A percentile compares a stretch with the other conserved stretches of the same genome.
phyloP scores from a whole-genome alignment of 2,329 filamentous ascomycete species.

The Cladosporium oxysporum region DNA sequence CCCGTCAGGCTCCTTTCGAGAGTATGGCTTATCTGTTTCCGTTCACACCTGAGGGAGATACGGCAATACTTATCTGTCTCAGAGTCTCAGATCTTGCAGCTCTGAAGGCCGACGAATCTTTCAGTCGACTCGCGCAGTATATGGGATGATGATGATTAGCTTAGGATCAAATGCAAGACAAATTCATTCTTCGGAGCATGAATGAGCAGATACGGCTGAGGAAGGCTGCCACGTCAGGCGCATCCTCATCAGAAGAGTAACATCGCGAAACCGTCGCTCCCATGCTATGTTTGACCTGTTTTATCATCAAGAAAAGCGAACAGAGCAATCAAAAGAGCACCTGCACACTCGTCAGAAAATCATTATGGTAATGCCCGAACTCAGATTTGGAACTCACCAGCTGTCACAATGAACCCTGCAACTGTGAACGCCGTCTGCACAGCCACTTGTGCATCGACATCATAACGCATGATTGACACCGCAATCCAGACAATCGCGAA shows the following conservation, averaged over 20 bases:
- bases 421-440: constrained; percentile 4
- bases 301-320: constrained; percentile 4
- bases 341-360: not conserved
- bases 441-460: not conserved
- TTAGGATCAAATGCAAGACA: too few relatives aligned
- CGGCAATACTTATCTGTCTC: not conserved
- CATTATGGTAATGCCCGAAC: not conserved
- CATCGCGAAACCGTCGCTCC: not conserved
- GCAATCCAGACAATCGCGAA: not conserved
- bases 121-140: not conserved
- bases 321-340: not conserved
- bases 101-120: not conserved
- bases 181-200: too few relatives aligned
- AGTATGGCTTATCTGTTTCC: not conserved
- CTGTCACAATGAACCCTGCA: not conserved
- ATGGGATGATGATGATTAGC: not conserved
- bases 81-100: not conserved
- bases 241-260: too few relatives aligned
- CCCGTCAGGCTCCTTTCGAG: not conserved
- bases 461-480: not conserved
- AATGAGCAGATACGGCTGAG: too few relatives aligned
- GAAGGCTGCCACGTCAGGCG: too few relatives aligned
- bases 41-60: not conserved
- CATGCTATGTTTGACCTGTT: not conserved
- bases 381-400: not conserved